Percentiles rank a stretch among this genome's conserved stretches.
Evolutionary conservation across 139 green algal genomes (phyloP).

Genomic region (Volvox reticuliferus): DNA sequence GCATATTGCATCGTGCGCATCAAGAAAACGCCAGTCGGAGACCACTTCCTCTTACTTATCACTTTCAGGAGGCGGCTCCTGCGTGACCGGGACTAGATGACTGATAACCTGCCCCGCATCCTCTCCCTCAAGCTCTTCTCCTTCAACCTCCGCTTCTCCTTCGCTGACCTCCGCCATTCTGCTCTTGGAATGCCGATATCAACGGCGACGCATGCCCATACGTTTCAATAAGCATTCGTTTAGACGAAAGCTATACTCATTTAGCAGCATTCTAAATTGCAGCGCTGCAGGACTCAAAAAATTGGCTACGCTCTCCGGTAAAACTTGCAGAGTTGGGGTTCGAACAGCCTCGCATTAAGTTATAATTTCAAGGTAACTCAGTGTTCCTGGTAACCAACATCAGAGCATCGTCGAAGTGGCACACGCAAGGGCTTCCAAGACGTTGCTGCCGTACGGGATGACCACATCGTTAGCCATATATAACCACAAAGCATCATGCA

Average conservation of each 20-base stretch:
- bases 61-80: conserved; percentile 27
- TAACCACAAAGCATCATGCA: no score
- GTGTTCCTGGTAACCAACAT: no score
- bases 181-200: neutral
- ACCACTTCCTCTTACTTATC: neutral
- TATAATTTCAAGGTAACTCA: no score
- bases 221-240: neutral
- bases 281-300: neutral
- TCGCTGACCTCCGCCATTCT: conserved; percentile 22
- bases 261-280: neutral
- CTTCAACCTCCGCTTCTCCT: conserved; percentile 29
- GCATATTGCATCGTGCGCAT: no score
- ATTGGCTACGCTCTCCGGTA: neutral
- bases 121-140: conserved; percentile 37
- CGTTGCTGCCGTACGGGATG: no score
- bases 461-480: no score
- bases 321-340: neutral
- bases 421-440: no score
- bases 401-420: no score
- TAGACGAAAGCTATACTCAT: no score
- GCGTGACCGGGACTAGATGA: neutral
- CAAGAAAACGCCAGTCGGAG: neutral
- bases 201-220: neutral
- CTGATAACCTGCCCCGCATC: neutral
- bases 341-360: neutral